Base-by-base conservation (phyloP, 768 basidiomycete genomes). In the Boletus subparvulus region DNA sequence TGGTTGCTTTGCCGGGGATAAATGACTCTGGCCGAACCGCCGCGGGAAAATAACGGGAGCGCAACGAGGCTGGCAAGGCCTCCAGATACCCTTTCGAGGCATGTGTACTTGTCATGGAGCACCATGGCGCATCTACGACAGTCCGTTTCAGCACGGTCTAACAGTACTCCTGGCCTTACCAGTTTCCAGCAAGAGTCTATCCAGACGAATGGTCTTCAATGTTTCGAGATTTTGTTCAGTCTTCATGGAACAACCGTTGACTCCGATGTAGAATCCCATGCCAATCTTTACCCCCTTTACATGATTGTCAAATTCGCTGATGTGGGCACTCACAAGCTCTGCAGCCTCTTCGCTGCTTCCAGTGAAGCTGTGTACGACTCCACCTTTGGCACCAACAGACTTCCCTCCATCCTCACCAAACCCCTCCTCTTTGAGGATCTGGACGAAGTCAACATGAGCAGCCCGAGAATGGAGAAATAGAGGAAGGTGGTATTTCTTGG, bases 311-410 rank as follows among this genome's bases (percentile, higher is more conserved):
- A 35, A 6, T n/a, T 30, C 21, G 16, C 48, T 50, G 28, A 41
- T 4, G n/a, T 2, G 41, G 32, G n/a, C 32, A 69, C 84, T 65
- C 55, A 90, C 88, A 45, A 90, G 72, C 65, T 92, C 90, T 9
- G 68, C 63, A 14, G 80, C 82, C 65, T 94, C 90, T 37, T 77
- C 79, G 4, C 65, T 64, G 0, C 79, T 80, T 5, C 92, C 92
- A 0, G 90, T 91, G 71, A 91, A 91, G 58, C 87, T 89, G 66
- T 92, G 92, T 4, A 92, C 88, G 21, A 93, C 91, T 1, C 90
- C 91, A 4, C 89, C 86, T 21, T 75, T 77, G 17, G 77, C 84
- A 40, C 85, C 89, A 54, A 82, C 73, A 30, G 67, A 71, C 56
- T 67, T 70, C 4, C 87, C 86, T 30, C 85, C 81, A 61, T 82